Conservation (phyloP, 768 basidiomycete genomes). For the Holtermanniella nyarrowii region DNA sequence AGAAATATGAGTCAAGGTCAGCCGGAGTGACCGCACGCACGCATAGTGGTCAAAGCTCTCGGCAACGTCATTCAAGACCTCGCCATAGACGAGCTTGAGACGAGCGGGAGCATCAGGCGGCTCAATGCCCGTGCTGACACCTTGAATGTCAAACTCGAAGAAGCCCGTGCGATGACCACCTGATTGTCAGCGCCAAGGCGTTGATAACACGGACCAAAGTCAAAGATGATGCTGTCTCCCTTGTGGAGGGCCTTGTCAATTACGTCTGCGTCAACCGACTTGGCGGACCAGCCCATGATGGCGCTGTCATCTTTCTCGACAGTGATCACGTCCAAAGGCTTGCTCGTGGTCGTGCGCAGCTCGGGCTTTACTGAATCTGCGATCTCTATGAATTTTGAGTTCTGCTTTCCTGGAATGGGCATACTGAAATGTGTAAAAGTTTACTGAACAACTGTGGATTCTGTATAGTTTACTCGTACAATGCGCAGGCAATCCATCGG, state of each 20-base stretch:
- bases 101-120: constrained; percentile 8
- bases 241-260: constrained; percentile 4
- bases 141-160: constrained; percentile 11
- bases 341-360: not conserved
- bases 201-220: constrained; percentile 10
- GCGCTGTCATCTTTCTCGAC: constrained; percentile 9
- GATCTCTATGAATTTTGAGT: constrained; percentile 6
- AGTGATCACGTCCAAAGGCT: constrained; percentile 4
- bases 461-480: too few species aligned
- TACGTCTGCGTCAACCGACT: not conserved
- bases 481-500: too few species aligned
- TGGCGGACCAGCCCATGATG: constrained; percentile 12
- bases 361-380: constrained; percentile 10
- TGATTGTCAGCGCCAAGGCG: too few species aligned
- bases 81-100: constrained; percentile 15
- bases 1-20: not conserved
- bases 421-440: too few species aligned
- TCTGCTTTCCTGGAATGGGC: constrained; percentile 5
- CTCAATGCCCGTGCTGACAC: constrained; percentile 5
- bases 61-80: constrained; percentile 26
- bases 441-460: too few species aligned
- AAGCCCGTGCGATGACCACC: constrained; percentile 13
- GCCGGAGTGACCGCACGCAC: not conserved
- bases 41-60: constrained; percentile 29
- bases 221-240: constrained; percentile 14